Conservation (phyloP, 1,139 yeast genomes). For the Debaryomyces psychrophilus region DNA sequence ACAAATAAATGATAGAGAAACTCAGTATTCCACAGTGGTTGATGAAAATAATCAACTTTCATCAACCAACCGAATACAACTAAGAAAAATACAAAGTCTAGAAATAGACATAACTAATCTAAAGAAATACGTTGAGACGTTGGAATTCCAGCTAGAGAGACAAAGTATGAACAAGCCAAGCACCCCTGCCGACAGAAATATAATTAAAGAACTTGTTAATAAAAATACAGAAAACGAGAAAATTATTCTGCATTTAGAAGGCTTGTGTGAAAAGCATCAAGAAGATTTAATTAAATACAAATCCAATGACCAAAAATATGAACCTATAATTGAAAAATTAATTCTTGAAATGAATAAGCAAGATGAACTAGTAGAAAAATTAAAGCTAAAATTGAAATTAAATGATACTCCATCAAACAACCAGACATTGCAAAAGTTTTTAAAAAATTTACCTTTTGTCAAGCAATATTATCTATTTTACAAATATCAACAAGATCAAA, state of each 20-base stretch:
- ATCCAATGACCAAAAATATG: constrained; percentile 18
- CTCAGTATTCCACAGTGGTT: constrained; percentile 6
- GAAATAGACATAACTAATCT: constrained; percentile 24
- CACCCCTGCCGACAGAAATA: constrained; percentile 9
- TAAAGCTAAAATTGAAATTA: constrained; percentile 26
- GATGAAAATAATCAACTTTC: constrained; percentile 18
- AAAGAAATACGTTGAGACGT: constrained; percentile 22
- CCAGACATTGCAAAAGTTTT: constrained; percentile 19
- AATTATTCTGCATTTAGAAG: constrained; percentile 25
- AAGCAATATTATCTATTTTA: constrained; percentile 35
- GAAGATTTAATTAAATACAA: constrained; percentile 22
- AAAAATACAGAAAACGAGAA: constrained; percentile 26
- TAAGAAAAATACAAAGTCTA: constrained; percentile 19
- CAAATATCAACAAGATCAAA: constrained; percentile 31
- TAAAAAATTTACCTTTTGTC: constrained; percentile 34
- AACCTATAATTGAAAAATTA: constrained; percentile 21
- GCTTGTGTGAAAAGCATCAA: constrained; percentile 28
- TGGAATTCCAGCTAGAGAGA: constrained; percentile 24
- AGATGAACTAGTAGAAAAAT: constrained; percentile 24
- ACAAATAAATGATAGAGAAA: constrained; percentile 21
- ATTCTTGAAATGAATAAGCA: constrained; percentile 25
- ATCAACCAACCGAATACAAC: constrained; percentile 14
- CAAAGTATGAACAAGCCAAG: background rate
- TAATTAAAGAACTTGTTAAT: constrained; percentile 12
- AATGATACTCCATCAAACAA: constrained; percentile 9